Evolutionary conservation across 805 yeast species (phyloP).

Genomic region (Suhomyces kilbournensis): DNA sequence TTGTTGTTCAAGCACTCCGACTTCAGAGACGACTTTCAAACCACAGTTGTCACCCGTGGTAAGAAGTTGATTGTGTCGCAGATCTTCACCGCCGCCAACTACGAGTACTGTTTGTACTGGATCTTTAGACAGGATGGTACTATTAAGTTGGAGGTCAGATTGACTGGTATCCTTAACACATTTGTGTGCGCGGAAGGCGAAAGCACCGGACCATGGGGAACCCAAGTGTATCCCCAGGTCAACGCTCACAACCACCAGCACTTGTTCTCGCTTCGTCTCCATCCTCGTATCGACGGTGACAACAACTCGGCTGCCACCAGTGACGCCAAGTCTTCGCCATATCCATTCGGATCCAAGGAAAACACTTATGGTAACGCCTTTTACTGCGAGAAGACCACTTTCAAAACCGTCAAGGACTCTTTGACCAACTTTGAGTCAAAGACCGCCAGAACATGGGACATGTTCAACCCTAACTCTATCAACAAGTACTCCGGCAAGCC

Average conservation of each 20-base stretch:
- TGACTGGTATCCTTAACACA: conserved; percentile 82
- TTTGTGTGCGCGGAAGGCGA: conserved; percentile 63
- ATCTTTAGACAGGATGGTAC: conserved; percentile 81
- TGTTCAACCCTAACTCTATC: conserved; percentile 66
- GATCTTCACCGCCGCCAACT: conserved; percentile 83
- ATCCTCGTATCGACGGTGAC: conserved; percentile 80
- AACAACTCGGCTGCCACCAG: conserved; percentile 68
- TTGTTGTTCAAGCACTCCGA: conserved; percentile 78
- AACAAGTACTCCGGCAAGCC: conserved; percentile 74
- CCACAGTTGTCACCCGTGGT: conserved; percentile 73
- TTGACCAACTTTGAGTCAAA: conserved; percentile 57
- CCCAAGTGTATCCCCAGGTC: conserved; percentile 73
- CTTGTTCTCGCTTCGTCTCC: conserved; percentile 70
- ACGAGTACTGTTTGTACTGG: conserved; percentile 84
- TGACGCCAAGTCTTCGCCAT: conserved; percentile 61
- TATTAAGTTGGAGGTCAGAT: conserved; percentile 72
- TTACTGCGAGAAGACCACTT: conserved; percentile 60
- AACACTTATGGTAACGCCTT: conserved; percentile 80
- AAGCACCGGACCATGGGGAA: conserved; percentile 73
- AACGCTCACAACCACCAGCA: conserved; percentile 89
- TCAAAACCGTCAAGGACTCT: conserved; percentile 67
- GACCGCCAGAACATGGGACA: conserved; percentile 74
- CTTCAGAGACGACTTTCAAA: conserved; percentile 75
- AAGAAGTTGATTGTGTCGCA: conserved; percentile 72
- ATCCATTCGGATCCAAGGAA: conserved; percentile 61